Evolutionary conservation across 2,329 filamentous ascomycete species (phyloP).

Genomic region (Coniochaeta ligniaria): DNA sequence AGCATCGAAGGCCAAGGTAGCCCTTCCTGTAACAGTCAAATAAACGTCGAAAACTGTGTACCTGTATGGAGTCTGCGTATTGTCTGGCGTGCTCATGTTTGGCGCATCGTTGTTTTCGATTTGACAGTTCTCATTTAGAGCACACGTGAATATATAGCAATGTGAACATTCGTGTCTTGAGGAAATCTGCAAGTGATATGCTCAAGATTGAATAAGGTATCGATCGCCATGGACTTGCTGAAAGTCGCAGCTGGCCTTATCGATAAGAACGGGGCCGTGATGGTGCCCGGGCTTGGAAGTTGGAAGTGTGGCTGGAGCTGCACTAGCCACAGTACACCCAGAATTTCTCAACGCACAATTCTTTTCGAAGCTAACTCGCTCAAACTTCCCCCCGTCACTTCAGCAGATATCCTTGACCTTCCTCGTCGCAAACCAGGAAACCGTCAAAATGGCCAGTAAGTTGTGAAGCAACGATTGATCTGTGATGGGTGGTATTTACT

Average conservation of each 20-base stretch:
- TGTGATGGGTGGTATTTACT: slow-evolving; percentile 11
- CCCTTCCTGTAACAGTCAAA: slow-evolving; percentile 19
- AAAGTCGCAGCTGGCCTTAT: neutral
- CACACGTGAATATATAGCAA: neutral
- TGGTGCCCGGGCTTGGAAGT: neutral
- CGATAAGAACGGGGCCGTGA: neutral
- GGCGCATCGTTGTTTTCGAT: slow-evolving; percentile 3
- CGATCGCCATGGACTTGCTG: no score
- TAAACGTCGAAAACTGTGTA: slow-evolving; percentile 9
- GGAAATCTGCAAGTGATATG: no score
- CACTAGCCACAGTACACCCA: neutral
- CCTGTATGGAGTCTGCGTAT: slow-evolving; percentile 8
- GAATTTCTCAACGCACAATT: slow-evolving; percentile 3
- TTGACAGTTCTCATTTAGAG: neutral
- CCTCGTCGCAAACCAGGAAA: slow-evolving; percentile 26
- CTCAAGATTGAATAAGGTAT: no score
- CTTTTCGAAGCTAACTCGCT: neutral
- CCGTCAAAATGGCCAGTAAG: slow-evolving; percentile 64
- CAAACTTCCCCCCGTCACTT: slow-evolving; percentile 1
- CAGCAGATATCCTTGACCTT: slow-evolving; percentile 4
- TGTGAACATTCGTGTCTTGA: neutral
- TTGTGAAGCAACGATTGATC: slow-evolving; percentile 17
- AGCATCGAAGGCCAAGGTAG: slow-evolving; percentile 44
- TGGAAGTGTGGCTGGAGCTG: neutral
- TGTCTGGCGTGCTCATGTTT: neutral